phyloP scores from a whole-genome alignment of 768 basidiomycete genomes.

The Leucocoprinus birnbaumii region DNA sequence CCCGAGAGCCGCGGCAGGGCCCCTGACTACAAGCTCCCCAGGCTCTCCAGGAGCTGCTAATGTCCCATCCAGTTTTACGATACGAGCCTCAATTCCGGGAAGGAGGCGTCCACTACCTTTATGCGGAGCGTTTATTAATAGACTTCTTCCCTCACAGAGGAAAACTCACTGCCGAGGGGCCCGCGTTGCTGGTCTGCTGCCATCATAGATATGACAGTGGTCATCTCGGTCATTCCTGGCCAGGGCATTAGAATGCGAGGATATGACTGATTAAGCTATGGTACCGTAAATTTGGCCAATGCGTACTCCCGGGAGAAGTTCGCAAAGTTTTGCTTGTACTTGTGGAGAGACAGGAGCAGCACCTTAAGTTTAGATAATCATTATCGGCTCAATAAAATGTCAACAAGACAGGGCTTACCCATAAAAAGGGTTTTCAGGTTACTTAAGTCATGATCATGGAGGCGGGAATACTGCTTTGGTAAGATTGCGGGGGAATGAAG shows the following conservation, averaged over 20 bases:
- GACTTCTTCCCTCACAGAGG: constrained; percentile 11
- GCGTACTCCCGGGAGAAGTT: constrained; percentile 44
- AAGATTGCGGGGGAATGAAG: background rate
- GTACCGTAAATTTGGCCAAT: constrained; percentile 66
- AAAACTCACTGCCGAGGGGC: constrained; percentile 31
- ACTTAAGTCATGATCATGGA: constrained; percentile 33
- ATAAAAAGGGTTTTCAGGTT: constrained; percentile 40
- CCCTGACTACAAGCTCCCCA: constrained; percentile 47
- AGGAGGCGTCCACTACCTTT: constrained; percentile 40
- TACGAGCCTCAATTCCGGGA: constrained; percentile 40
- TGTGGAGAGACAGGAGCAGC: constrained; percentile 59
- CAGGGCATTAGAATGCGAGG: background rate
- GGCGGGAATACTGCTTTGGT: constrained; percentile 33
- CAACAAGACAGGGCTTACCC: constrained; percentile 24
- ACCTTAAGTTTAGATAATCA: constrained; percentile 40
- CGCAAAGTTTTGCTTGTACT: constrained; percentile 40
- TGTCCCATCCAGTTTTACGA: constrained; percentile 44
- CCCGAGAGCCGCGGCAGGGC: constrained; percentile 38
- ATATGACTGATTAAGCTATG: constrained; percentile 3
- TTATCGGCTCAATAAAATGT: no score
- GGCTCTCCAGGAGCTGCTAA: constrained; percentile 38
- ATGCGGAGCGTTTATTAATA: background rate
- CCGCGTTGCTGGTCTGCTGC: constrained; percentile 36
- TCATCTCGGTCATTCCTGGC: constrained; percentile 32
- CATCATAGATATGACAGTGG: constrained; percentile 46